Conservation (phyloP, 2,329 filamentous ascomycete species). For the Fusarium mexicanum region DNA sequence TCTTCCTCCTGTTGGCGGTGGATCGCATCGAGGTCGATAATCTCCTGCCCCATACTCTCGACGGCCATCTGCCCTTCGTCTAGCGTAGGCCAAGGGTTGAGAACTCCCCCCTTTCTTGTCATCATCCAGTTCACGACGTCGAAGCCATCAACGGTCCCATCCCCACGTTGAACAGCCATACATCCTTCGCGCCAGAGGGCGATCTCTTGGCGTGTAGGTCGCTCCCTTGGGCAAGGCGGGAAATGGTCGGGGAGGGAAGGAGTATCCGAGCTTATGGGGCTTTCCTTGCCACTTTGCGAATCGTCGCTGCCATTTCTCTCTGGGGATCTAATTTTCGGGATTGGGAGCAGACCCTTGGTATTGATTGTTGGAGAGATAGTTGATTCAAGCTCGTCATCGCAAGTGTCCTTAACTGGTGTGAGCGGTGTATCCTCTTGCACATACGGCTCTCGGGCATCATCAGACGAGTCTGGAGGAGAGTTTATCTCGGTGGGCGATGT, state of each 20-base stretch:
- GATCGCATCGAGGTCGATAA: constrained; percentile 27
- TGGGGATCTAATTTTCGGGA: background rate
- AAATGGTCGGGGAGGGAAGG: constrained; percentile 12
- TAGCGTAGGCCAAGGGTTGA: constrained; percentile 31
- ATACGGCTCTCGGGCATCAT: background rate
- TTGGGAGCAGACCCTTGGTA: background rate
- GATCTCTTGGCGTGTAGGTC: background rate
- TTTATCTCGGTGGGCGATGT: background rate
- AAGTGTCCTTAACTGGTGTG: background rate
- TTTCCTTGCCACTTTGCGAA: background rate
- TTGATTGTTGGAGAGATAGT: background rate
- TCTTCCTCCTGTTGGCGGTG: constrained; percentile 22
- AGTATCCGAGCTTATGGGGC: background rate
- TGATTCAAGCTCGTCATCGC: background rate
- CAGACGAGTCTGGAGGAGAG: background rate
- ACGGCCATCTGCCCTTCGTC: constrained; percentile 26
- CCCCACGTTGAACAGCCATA: constrained; percentile 9
- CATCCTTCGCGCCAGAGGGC: constrained; percentile 36
- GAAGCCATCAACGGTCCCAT: constrained; percentile 24
- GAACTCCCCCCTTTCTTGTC: constrained; percentile 33
- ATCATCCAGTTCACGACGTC: constrained; percentile 37
- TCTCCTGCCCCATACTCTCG: constrained; percentile 31
- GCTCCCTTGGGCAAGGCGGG: constrained; percentile 21
- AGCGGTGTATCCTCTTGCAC: background rate
- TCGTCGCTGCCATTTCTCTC: constrained; percentile 16